A percentile compares a stretch with the other conserved stretches of the same genome.
Evolutionary conservation across 192 early-diverging fungal species (phyloP).

Genomic region (Podochytrium sp.): DNA sequence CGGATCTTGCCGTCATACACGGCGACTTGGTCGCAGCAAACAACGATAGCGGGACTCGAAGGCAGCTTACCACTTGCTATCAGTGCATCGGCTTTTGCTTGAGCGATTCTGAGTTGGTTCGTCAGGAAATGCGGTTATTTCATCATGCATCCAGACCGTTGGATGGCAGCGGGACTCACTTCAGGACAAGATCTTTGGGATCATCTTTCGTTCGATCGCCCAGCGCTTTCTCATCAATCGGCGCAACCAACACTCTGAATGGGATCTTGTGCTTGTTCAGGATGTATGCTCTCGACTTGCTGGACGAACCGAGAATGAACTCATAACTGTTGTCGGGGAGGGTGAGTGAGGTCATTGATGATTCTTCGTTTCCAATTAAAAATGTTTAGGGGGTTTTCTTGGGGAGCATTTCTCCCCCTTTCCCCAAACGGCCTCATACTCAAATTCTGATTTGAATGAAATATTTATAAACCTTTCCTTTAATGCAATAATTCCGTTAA

Average conservation of each 20-base stretch:
- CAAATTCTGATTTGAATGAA: neutral
- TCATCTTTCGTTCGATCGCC: constrained; percentile 15
- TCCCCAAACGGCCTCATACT: too few relatives aligned
- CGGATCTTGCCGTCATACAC: constrained; percentile 46
- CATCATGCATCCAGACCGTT: neutral
- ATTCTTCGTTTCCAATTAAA: too few relatives aligned
- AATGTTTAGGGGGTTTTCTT: too few relatives aligned
- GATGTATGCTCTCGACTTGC: constrained; percentile 46
- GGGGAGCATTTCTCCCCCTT: too few relatives aligned
- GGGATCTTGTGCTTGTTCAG: constrained; percentile 30
- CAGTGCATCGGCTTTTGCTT: constrained; percentile 51
- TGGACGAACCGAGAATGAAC: constrained; percentile 53
- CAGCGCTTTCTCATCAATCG: constrained; percentile 55
- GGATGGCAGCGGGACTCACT: neutral
- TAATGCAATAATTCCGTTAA: neutral
- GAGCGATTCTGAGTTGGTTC: constrained; percentile 34
- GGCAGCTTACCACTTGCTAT: constrained; percentile 21
- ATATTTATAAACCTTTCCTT: neutral
- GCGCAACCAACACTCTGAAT: constrained; percentile 38
- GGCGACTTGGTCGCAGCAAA: constrained; percentile 50
- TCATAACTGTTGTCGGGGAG: neutral
- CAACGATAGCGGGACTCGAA: constrained; percentile 24
- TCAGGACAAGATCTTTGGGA: constrained; percentile 26
- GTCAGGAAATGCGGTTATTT: neutral
- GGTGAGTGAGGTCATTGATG: neutral